phyloP scores from a whole-genome alignment of 805 yeast genomes.

The Teunomyces pallodes region DNA sequence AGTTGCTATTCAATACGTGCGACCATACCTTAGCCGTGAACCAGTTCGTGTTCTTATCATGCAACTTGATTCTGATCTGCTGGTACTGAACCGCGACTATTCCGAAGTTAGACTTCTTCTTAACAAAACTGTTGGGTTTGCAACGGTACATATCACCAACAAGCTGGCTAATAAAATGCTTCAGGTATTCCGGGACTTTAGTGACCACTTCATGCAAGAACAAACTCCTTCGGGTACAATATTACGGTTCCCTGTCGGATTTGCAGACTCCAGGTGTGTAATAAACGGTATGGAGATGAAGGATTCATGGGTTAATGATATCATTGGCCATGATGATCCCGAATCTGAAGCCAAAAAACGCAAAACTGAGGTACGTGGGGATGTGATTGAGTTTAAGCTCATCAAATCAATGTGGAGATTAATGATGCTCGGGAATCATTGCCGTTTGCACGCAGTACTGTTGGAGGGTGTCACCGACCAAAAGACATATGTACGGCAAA shows the following conservation, averaged over 20 bases:
- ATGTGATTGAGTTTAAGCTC: slow-evolving; percentile 43
- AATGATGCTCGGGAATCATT: slow-evolving; percentile 19
- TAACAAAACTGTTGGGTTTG: slow-evolving; percentile 23
- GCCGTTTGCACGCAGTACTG: slow-evolving; percentile 27
- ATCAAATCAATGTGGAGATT: slow-evolving; percentile 44
- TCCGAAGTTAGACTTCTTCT: slow-evolving; percentile 34
- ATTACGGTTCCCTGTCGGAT: slow-evolving; percentile 21
- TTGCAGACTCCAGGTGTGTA: slow-evolving; percentile 25
- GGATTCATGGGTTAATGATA: slow-evolving; percentile 31
- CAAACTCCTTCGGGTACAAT: slow-evolving; percentile 15
- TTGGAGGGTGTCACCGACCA: slow-evolving; percentile 31
- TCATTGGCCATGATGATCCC: slow-evolving; percentile 14
- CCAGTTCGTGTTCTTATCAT: slow-evolving; percentile 30
- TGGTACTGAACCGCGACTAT: slow-evolving; percentile 9
- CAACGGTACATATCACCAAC: slow-evolving; percentile 25
- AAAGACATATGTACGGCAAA: slow-evolving; percentile 12
- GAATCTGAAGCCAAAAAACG: slow-evolving; percentile 10
- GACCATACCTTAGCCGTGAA: slow-evolving; percentile 35
- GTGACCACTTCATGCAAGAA: slow-evolving; percentile 15
- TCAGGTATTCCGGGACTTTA: slow-evolving; percentile 22
- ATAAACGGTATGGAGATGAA: slow-evolving; percentile 37
- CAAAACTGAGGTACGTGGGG: slow-evolving; percentile 22
- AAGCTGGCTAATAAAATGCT: slow-evolving; percentile 20
- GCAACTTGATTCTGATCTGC: slow-evolving; percentile 25
- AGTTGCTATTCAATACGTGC: slow-evolving; percentile 23